Evolutionary conservation across 1,139 yeast genomes (phyloP).

Genomic region (Petasospora rhodanensis): DNA sequence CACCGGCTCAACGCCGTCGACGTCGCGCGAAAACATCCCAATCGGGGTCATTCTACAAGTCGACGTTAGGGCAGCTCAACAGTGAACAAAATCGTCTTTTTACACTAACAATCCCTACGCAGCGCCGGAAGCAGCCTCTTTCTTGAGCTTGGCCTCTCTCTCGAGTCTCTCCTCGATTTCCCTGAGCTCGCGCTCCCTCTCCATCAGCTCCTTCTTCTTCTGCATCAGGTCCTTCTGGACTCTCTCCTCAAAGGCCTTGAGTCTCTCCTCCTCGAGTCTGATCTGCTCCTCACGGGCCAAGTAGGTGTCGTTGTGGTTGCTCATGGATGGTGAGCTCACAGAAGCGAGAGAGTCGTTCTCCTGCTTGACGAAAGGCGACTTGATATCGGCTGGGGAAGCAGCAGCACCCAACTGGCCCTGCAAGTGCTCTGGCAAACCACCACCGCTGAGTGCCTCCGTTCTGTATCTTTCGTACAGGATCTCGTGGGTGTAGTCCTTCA

Average conservation of each 20-base stretch:
- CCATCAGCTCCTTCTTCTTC: conserved; percentile 79
- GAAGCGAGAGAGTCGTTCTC: conserved; percentile 25
- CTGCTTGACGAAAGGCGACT: conserved; percentile 23
- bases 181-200: conserved; percentile 82
- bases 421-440: conserved; percentile 30
- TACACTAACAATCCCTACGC: not conserved
- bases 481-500: conserved; percentile 91
- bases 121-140: conserved; percentile 9
- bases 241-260: conserved; percentile 74
- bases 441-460: conserved; percentile 73
- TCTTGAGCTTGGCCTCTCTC: conserved; percentile 36
- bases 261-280: conserved; percentile 73
- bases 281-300: conserved; percentile 76
- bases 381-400: too few relatives aligned
- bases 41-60: too few relatives aligned
- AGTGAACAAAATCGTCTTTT: too few relatives aligned
- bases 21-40: too few relatives aligned
- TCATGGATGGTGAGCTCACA: conserved; percentile 16
- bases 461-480: conserved; percentile 88
- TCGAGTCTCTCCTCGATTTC: conserved; percentile 75
- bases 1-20: too few relatives aligned
- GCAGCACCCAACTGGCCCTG: conserved; percentile 16
- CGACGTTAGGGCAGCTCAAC: not conserved
- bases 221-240: conserved; percentile 85
- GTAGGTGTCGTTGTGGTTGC: conserved; percentile 40